Base-by-base conservation (phyloP, 768 basidiomycete species). In the Dioszegia aurantiaca region DNA sequence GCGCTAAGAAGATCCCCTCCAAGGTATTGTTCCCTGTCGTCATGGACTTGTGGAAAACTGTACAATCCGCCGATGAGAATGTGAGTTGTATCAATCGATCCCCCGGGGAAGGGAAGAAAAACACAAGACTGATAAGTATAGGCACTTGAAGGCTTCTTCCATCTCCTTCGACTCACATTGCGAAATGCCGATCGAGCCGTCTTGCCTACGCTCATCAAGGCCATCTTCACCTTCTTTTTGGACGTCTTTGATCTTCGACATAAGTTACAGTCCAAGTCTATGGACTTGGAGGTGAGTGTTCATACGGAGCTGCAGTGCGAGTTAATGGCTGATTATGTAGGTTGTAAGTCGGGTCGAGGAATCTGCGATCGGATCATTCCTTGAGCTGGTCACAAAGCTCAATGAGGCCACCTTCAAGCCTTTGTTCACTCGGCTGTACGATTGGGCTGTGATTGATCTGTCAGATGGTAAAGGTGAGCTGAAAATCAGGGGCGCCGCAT, bases 341-440 rank as follows among this genome's bases (percentile, higher is more conserved):
- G 60, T 59, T 21, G 54, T 70, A 40, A 59, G 65, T 73, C 76
- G 41, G 17, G 61, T 78, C 36, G 77, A 78, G 59, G 62, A 65
- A 54, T 69, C 68, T 31, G 78, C 84, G 10, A 83, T 89, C 56
- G 73, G 82, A 1, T 86, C 92, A 0, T 97, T 95, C 82, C 81
- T 86, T 11, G 89, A 94, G 74, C 79, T 97, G 9, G 88, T 92
- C 11, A 84, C 90, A 54, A 97, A 97, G 77, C 80, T 99, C 53
- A 95, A 93, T 69, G 95, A 98, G 66, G 84, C 84, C 0, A 82
- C 87, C 0, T 98, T 99, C 84, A 83, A 85, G 61, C 92, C 94
- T 0, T 79, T 97, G 16, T 94, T 97, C 83, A 85, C 91, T 55
- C 85, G 86, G 54, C 76, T 93, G 57, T 91, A 89, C 68, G 95